phyloP scores from a whole-genome alignment of 2,329 filamentous ascomycete genomes.

The Coleophoma cylindrospora region DNA sequence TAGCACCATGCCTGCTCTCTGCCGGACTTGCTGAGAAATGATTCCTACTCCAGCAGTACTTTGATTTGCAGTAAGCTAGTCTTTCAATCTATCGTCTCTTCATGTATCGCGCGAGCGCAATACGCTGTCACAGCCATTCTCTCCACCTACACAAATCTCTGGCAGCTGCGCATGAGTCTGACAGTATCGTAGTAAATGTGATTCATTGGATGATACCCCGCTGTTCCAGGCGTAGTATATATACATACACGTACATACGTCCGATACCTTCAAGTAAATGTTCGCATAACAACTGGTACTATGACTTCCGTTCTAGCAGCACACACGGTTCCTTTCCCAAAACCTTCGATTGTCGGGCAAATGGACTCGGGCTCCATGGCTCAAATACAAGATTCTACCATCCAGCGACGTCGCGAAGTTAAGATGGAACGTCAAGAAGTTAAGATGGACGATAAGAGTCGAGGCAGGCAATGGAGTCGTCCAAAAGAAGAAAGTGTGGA shows the following conservation, averaged over 20 bases:
- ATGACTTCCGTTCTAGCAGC: slow-evolving; percentile 27
- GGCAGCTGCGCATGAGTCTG: background rate
- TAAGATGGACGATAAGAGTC: slow-evolving; percentile 21
- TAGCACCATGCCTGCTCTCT: too few species aligned
- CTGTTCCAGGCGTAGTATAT: background rate
- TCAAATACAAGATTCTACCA: slow-evolving; percentile 16
- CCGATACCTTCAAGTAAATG: background rate
- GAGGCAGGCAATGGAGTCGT: slow-evolving; percentile 25
- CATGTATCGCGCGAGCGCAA: too few species aligned
- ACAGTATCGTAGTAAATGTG: background rate
- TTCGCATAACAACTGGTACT: slow-evolving; percentile 10
- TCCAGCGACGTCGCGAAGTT: slow-evolving; percentile 16
- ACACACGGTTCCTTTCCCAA: slow-evolving; percentile 18
- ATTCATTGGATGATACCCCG: background rate
- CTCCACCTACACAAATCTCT: background rate
- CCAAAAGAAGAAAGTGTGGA: slow-evolving; percentile 17
- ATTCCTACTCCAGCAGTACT: too few species aligned
- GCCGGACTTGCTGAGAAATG: too few species aligned
- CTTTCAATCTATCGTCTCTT: too few species aligned
- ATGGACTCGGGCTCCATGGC: slow-evolving; percentile 18
- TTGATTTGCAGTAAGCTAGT: too few species aligned
- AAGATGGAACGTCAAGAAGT: slow-evolving; percentile 18
- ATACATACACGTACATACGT: background rate
- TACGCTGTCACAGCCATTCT: background rate
- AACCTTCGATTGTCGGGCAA: slow-evolving; percentile 19